Percentiles rank a stretch among this genome's conserved stretches.
Conservation (phyloP, 306 rosid species). For the Castanopsis chinensis region DNA sequence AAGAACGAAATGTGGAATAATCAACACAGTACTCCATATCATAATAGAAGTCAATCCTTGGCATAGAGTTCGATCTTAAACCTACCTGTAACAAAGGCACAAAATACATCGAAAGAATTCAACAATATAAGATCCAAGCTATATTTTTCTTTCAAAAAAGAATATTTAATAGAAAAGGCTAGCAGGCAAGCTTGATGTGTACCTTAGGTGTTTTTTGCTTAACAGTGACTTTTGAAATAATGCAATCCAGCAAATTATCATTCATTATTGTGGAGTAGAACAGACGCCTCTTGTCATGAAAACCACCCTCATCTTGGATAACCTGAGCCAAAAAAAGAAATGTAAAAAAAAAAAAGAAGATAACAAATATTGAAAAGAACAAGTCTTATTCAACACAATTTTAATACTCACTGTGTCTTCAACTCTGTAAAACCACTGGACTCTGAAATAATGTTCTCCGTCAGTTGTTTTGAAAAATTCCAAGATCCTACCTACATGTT, state of each 20-base stretch:
- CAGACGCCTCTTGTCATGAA: constrained; percentile 84
- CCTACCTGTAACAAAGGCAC: constrained; percentile 55
- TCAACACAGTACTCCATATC: constrained; percentile 95
- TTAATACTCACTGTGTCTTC: constrained; percentile 80
- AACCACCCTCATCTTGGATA: constrained; percentile 60
- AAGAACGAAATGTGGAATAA: constrained; percentile 75
- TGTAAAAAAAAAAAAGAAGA: constrained; percentile 8
- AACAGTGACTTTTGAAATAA: constrained; percentile 64
- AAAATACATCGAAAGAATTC: not conserved
- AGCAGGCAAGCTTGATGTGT: constrained; percentile 31
- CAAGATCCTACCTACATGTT: constrained; percentile 71
- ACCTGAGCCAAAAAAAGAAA: constrained; percentile 49
- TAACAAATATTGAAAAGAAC: constrained; percentile 5
- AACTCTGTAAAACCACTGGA: constrained; percentile 89
- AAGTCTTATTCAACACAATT: constrained; percentile 14
- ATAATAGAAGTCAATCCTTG: constrained; percentile 61
- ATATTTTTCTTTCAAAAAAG: not conserved
- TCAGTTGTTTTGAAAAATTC: constrained; percentile 82
- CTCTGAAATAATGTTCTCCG: constrained; percentile 67
- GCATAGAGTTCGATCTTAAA: constrained; percentile 41
- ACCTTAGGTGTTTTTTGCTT: constrained; percentile 64
- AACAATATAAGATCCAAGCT: not conserved
- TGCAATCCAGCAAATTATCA: constrained; percentile 78
- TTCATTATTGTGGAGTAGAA: constrained; percentile 90
- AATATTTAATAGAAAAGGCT: constrained; percentile 6